phyloP scores from a whole-genome alignment of 2,329 filamentous ascomycete genomes.

The Pseudogymnoascus sp. region DNA sequence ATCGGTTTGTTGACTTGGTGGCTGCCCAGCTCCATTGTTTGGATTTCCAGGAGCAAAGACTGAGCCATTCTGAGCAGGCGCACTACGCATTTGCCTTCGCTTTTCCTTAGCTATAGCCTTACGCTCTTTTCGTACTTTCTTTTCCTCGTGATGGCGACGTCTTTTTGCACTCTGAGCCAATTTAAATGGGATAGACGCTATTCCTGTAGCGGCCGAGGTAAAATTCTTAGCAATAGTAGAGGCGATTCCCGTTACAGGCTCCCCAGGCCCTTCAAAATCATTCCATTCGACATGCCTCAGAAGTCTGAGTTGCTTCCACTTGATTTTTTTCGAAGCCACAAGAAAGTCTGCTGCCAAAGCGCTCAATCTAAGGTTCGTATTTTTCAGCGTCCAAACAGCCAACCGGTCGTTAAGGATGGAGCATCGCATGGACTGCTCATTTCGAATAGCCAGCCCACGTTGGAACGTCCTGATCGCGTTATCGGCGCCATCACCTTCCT shows the following conservation, averaged over 20 bases:
- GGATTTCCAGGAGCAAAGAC: not conserved
- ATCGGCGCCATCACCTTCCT: constrained; percentile 56
- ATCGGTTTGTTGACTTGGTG: not conserved
- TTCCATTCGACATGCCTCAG: constrained; percentile 65
- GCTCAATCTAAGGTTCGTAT: constrained; percentile 50
- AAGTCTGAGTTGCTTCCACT: constrained; percentile 55
- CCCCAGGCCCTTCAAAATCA: constrained; percentile 66
- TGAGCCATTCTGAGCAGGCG: not conserved
- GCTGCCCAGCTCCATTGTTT: not conserved
- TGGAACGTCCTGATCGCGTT: constrained; percentile 64
- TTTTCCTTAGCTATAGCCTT: constrained; percentile 17
- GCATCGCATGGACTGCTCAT: constrained; percentile 52
- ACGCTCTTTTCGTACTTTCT: constrained; percentile 32
- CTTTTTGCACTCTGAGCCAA: constrained; percentile 50
- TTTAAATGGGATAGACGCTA: constrained; percentile 54
- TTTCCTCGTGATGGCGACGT: constrained; percentile 41
- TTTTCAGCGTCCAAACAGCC: constrained; percentile 58
- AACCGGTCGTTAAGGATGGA: constrained; percentile 53
- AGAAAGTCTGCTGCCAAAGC: constrained; percentile 57
- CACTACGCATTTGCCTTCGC: not conserved
- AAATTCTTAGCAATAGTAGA: constrained; percentile 52
- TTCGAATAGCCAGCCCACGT: constrained; percentile 44
- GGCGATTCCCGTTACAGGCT: constrained; percentile 59
- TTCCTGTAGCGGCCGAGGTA: constrained; percentile 50
- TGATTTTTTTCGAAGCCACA: constrained; percentile 49